These are phyloP conservation scores for Hymenoscyphus infarciens DNA, from an alignment of 2,329 filamentous ascomycete genomes.

Conservation along the genomic window DNA sequence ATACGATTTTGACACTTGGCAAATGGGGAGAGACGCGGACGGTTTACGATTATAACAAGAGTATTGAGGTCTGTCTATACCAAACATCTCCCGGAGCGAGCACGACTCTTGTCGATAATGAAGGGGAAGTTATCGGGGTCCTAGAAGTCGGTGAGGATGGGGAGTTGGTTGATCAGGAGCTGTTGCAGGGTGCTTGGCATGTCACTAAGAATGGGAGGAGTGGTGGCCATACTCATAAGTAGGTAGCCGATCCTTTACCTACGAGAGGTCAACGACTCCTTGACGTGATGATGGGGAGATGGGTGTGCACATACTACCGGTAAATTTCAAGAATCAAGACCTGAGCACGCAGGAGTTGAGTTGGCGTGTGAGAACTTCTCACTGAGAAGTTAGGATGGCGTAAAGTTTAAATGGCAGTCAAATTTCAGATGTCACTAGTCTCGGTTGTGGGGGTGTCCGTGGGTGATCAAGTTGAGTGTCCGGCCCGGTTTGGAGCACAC, in stretches of 20 bases:
- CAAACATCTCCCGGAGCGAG: constrained; percentile 41
- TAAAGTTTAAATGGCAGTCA: too few species aligned
- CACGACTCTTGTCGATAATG: constrained; percentile 41
- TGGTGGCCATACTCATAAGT: background rate
- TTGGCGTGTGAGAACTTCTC: too few species aligned
- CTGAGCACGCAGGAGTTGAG: too few species aligned
- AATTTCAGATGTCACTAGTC: too few species aligned
- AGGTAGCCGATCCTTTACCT: too few species aligned
- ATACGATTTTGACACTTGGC: constrained; percentile 34
- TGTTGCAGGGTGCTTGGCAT: constrained; percentile 39
- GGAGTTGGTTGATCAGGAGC: constrained; percentile 39
- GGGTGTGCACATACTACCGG: too few species aligned
- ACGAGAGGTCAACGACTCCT: too few species aligned
- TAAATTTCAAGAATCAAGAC: too few species aligned
- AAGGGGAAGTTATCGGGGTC: constrained; percentile 41
- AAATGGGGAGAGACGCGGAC: constrained; percentile 29
- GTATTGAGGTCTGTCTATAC: constrained; percentile 46
- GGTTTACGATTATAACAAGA: constrained; percentile 33
- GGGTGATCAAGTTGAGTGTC: too few species aligned
- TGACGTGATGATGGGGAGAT: too few species aligned
- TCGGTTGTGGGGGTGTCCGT: too few species aligned
- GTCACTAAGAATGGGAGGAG: constrained; percentile 20
- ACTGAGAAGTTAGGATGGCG: too few species aligned
- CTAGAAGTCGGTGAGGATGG: constrained; percentile 41
- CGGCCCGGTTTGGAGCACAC: background rate